Percentiles rank a stretch among this genome's conserved stretches.
phyloP scores from a whole-genome alignment of 768 basidiomycete genomes.

The Rhizopogon rudus region DNA sequence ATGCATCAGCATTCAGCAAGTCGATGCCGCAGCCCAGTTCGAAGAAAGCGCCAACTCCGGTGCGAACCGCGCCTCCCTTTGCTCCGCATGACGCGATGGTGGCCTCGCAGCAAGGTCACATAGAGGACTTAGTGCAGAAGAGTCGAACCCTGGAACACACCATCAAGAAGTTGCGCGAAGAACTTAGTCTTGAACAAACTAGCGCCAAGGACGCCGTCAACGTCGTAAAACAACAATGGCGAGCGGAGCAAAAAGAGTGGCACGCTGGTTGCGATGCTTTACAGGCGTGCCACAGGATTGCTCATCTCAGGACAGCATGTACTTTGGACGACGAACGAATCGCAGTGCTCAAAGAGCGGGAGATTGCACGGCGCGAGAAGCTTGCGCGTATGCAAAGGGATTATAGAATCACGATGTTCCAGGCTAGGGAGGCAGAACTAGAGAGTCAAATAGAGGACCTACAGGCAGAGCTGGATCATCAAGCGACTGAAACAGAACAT shows the following conservation, averaged over 20 bases:
- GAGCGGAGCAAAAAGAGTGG: constrained; percentile 54
- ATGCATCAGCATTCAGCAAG: not conserved
- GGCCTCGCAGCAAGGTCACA: constrained; percentile 60
- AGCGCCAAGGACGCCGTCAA: constrained; percentile 31
- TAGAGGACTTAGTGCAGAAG: constrained; percentile 68
- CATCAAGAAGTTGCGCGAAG: constrained; percentile 48
- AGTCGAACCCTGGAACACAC: constrained; percentile 61
- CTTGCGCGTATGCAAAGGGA: constrained; percentile 59
- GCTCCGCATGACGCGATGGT: constrained; percentile 44
- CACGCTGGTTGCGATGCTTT: constrained; percentile 58
- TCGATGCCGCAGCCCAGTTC: not conserved
- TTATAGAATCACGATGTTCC: constrained; percentile 62
- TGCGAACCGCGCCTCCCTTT: constrained; percentile 6
- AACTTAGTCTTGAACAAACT: constrained; percentile 37
- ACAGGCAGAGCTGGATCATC: constrained; percentile 40
- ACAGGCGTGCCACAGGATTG: constrained; percentile 58
- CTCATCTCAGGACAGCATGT: constrained; percentile 51
- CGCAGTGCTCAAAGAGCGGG: constrained; percentile 49
- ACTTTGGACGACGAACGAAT: constrained; percentile 51
- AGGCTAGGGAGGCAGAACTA: constrained; percentile 55
- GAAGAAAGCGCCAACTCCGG: constrained; percentile 4
- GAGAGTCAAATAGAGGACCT: constrained; percentile 47
- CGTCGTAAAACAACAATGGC: constrained; percentile 35
- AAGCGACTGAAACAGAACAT: constrained; percentile 10
- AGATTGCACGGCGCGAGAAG: constrained; percentile 50